Base-by-base conservation (phyloP, 1,139 yeast genomes). In the Scheffersomyces illinoinensis region DNA sequence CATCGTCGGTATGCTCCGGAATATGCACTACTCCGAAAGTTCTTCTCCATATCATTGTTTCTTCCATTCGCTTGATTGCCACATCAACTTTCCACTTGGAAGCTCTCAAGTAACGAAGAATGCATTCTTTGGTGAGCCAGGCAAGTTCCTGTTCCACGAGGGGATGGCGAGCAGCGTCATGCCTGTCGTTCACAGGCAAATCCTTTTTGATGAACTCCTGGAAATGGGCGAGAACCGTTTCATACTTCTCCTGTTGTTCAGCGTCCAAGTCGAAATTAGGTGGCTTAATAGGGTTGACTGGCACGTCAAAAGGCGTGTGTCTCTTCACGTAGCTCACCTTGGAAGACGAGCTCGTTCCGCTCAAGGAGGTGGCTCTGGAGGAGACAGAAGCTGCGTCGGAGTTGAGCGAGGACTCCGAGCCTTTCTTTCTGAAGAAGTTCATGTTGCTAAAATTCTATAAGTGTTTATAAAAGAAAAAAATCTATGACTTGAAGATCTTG, bases 51-150 rank as follows among this genome's bases (percentile, higher is more conserved):
- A 91, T 85, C 18, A 95, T 65, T 0, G 98, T 89, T 24, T 85
- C 85, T 65, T 87, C 89, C 10, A 95, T 78, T 66, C 99, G 84
- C 62, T 84, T 85, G 56, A 87, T 88, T 33, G 96, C 90, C 21
- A 87, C 90, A 33, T 83, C 81, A 0, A 82, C 79, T 53, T 85
- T 83, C 98, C 98, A 95, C 72, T 92, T 93, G 54, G 97, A 88
- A 14, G 98, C 99, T 55, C 97, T 82, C 58, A 93, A 77, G 69
- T 93, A 95, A 68, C 99, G 82, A 67, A 92, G 75, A 58, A 95
- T 81, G 70, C 98, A 95, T 71, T 95, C 98, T 65, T 89, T 84
- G 3, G 97, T 90, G 56, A 95, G 77, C 98, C 98, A 95, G 0
- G 96, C 91, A 69, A 85, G 86, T 71, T 95, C 98, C 59, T 79